These are phyloP conservation scores for Syzygium syzygioides DNA, from an alignment of 441 rosid species.

Conservation along the genomic window DNA sequence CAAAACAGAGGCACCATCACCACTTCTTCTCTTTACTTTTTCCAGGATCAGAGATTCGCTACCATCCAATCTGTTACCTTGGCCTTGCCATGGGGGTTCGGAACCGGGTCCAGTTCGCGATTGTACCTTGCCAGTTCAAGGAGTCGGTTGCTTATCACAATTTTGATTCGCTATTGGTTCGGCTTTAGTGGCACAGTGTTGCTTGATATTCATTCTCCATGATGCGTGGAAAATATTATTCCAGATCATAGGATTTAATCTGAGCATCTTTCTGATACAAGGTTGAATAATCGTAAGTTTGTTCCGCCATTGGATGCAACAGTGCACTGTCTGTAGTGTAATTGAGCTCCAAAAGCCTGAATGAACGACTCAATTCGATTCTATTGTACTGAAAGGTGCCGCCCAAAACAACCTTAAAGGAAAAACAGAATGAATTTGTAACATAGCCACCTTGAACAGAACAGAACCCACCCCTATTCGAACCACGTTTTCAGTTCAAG, in stretches of 20 bases:
- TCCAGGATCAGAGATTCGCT: background rate
- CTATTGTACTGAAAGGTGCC: background rate
- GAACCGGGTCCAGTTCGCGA: background rate
- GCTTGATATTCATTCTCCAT: background rate
- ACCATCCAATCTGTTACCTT: background rate
- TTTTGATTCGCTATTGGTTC: background rate
- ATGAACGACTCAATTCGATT: background rate
- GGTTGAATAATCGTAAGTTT: background rate
- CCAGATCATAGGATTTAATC: background rate
- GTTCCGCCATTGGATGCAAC: background rate
- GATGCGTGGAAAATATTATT: background rate
- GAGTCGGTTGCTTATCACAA: background rate
- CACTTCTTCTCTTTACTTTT: background rate
- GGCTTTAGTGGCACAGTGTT: background rate
- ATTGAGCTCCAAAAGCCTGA: background rate
- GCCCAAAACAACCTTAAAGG: background rate
- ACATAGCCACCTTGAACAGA: background rate
- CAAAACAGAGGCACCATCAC: background rate
- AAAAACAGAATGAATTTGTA: background rate
- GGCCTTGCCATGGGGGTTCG: background rate
- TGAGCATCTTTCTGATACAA: background rate
- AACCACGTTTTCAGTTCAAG: too few species aligned
- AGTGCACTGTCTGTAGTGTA: background rate
- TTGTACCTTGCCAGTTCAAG: background rate
- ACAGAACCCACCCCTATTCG: rapidly evolving